Conservation (phyloP, 2,329 filamentous ascomycete species). For the Phialophora macrospora region DNA sequence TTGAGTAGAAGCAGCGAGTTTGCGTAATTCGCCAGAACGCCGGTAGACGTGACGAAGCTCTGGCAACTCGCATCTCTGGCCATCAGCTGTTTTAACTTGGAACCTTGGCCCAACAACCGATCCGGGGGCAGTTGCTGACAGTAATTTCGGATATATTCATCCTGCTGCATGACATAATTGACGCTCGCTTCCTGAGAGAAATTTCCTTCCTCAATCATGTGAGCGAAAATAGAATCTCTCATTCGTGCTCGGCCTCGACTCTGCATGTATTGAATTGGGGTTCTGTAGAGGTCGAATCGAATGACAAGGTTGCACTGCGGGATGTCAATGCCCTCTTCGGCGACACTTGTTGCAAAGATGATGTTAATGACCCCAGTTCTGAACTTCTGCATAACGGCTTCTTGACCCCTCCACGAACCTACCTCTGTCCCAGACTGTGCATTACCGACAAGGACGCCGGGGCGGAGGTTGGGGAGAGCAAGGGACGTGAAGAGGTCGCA, state of each 20-base stretch:
- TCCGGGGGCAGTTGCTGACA: slow-evolving; percentile 76
- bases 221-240: slow-evolving; percentile 75
- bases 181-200: slow-evolving; percentile 60
- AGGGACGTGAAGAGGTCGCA: slow-evolving; percentile 68
- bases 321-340: slow-evolving; percentile 69
- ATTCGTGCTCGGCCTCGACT: slow-evolving; percentile 86
- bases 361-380: slow-evolving; percentile 64
- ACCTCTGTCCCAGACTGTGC: slow-evolving; percentile 62
- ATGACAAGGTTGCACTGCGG: slow-evolving; percentile 70
- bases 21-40: slow-evolving; percentile 35
- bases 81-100: slow-evolving; percentile 62
- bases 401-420: slow-evolving; percentile 74
- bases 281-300: slow-evolving; percentile 81
- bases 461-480: slow-evolving; percentile 62
- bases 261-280: slow-evolving; percentile 93
- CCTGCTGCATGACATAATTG: slow-evolving; percentile 63
- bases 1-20: slow-evolving; percentile 35
- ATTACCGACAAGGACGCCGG: slow-evolving; percentile 69
- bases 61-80: slow-evolving; percentile 50
- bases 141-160: slow-evolving; percentile 69
- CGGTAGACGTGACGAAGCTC: slow-evolving; percentile 32
- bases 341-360: slow-evolving; percentile 67
- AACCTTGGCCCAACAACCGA: slow-evolving; percentile 68
- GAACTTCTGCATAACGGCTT: slow-evolving; percentile 71
- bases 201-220: slow-evolving; percentile 79